phyloP scores from a whole-genome alignment of 352 stramenopile species.

The Blastocystis sp. region DNA sequence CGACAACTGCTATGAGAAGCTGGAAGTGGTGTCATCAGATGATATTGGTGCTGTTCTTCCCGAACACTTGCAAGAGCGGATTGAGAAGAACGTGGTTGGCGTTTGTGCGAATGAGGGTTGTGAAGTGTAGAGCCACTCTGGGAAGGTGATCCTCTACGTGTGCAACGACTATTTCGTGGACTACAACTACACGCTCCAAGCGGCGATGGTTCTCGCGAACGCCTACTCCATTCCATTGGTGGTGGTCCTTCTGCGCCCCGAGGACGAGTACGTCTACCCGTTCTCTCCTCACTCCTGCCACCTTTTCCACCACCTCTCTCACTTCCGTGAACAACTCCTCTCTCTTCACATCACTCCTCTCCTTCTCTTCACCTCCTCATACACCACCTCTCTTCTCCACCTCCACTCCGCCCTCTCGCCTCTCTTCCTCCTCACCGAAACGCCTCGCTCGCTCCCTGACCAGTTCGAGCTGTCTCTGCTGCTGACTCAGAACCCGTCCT shows the following conservation, averaged over 20 bases:
- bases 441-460: not conserved
- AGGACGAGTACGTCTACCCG: constrained; percentile 11
- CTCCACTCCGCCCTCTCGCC: not conserved
- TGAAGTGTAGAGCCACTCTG: not conserved
- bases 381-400: not conserved
- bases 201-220: not conserved
- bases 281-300: not conserved
- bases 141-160: constrained; percentile 15
- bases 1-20: constrained; percentile 32
- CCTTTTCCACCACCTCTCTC: not conserved
- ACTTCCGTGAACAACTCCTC: too few relatives aligned
- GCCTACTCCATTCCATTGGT: not conserved
- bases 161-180: constrained; percentile 27
- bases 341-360: not conserved
- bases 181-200: constrained; percentile 4
- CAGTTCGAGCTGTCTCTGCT: not conserved
- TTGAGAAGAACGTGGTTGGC: not conserved
- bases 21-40: not conserved
- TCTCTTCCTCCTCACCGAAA: constrained; percentile 6
- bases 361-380: not conserved
- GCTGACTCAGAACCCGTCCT: not conserved
- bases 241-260: not conserved
- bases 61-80: not conserved
- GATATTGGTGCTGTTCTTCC: not conserved
- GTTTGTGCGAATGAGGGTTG: not conserved